Evolutionary conservation across 2,329 filamentous ascomycete species (phyloP).

Genomic region (Botryosphaeria dothidea): DNA sequence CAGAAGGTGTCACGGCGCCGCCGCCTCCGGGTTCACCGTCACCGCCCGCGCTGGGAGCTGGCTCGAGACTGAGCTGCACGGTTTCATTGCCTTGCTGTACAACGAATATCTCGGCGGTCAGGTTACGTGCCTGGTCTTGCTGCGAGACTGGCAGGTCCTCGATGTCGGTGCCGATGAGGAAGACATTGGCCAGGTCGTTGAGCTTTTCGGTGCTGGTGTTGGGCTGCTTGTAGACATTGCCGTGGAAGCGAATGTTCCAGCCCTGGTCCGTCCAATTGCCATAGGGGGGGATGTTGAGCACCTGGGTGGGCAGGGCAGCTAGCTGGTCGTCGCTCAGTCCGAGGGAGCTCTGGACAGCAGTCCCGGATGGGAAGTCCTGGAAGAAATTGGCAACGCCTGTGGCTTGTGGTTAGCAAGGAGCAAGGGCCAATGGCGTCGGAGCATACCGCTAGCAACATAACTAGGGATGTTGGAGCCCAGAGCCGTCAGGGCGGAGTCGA

Average conservation of each 20-base stretch:
- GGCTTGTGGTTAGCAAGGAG: neutral
- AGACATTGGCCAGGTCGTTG: constrained; percentile 68
- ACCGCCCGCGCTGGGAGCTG: constrained; percentile 58
- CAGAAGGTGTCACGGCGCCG: constrained; percentile 53
- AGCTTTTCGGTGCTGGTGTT: constrained; percentile 65
- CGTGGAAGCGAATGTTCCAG: constrained; percentile 76
- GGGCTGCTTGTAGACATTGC: constrained; percentile 80
- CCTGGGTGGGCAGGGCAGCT: constrained; percentile 65
- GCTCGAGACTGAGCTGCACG: constrained; percentile 64
- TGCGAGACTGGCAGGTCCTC: constrained; percentile 59
- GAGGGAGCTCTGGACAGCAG: constrained; percentile 61
- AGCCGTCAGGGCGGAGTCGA: constrained; percentile 32
- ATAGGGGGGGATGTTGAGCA: constrained; percentile 66
- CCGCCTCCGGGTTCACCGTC: constrained; percentile 51
- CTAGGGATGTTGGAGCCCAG: constrained; percentile 36
- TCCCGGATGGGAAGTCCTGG: constrained; percentile 64
- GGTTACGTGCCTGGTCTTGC: constrained; percentile 69
- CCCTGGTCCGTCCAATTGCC: constrained; percentile 78
- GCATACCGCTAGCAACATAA: constrained; percentile 38
- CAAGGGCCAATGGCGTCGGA: neutral
- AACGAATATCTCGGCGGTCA: constrained; percentile 74
- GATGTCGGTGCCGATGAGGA: constrained; percentile 67
- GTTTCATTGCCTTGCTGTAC: constrained; percentile 68
- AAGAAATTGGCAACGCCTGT: constrained; percentile 66
- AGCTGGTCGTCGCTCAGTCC: constrained; percentile 61